A percentile compares a stretch with the other conserved stretches of the same genome.
phyloP scores from a whole-genome alignment of 805 yeast genomes.

The Candida germanica region DNA sequence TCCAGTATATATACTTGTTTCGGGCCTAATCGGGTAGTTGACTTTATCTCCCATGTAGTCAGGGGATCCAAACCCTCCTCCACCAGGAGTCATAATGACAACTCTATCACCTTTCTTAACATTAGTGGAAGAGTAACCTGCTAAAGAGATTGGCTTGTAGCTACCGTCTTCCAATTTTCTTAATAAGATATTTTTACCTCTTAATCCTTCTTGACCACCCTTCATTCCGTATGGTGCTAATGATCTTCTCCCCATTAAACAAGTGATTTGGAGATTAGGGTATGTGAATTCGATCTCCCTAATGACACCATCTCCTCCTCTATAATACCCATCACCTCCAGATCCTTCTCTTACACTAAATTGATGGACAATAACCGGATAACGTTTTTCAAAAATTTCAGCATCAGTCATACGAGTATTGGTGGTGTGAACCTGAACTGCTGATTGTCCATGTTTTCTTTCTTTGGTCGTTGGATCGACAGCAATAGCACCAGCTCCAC shows the following conservation, averaged over 20 bases:
- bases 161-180: slow-evolving; percentile 16
- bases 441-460: slow-evolving; percentile 57
- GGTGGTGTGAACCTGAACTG: slow-evolving; percentile 93
- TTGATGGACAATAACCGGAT: slow-evolving; percentile 75
- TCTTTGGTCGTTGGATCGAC: slow-evolving; percentile 50
- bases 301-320: slow-evolving; percentile 84
- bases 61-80: slow-evolving; percentile 40
- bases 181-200: slow-evolving; percentile 53
- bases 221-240: slow-evolving; percentile 80
- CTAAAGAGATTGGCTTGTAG: slow-evolving; percentile 25
- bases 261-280: slow-evolving; percentile 57
- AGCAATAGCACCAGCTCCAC: slow-evolving; percentile 92
- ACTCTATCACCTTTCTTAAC: slow-evolving; percentile 39
- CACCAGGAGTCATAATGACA: slow-evolving; percentile 41
- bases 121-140: slow-evolving; percentile 33
- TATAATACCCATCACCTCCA: slow-evolving; percentile 73
- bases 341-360: slow-evolving; percentile 68
- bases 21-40: slow-evolving; percentile 20
- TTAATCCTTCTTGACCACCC: slow-evolving; percentile 75
- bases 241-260: slow-evolving; percentile 81
- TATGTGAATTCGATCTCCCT: slow-evolving; percentile 75
- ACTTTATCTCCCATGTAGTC: slow-evolving; percentile 7
- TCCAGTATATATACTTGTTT: slow-evolving; percentile 29
- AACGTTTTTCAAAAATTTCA: slow-evolving; percentile 82
- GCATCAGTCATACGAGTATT: slow-evolving; percentile 91